Evolutionary conservation across 148 eudicot species (phyloP).

Genomic region (Camellia japonica): DNA sequence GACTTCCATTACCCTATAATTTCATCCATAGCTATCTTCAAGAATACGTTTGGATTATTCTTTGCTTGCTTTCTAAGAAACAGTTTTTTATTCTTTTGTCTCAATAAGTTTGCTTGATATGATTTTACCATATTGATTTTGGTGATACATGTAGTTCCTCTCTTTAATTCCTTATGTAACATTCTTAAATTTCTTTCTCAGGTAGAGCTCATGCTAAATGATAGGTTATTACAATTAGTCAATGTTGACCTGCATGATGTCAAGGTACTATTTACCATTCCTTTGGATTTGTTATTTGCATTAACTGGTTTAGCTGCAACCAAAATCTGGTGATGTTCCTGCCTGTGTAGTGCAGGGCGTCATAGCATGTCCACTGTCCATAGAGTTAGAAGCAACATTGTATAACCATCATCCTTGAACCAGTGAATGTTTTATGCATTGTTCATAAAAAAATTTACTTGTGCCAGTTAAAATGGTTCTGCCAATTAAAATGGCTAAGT

Average conservation of each 20-base stretch:
- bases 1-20: too few species aligned
- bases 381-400: slow-evolving; percentile 4
- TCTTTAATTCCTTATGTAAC: too few species aligned
- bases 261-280: slow-evolving; percentile 53
- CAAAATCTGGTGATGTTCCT: background rate
- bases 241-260: slow-evolving; percentile 75
- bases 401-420: slow-evolving; percentile 17
- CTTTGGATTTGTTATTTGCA: slow-evolving; percentile 11
- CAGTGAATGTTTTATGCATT: slow-evolving; percentile 1
- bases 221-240: slow-evolving; percentile 63
- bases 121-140: too few species aligned
- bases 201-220: slow-evolving; percentile 75
- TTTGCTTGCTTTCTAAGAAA: too few species aligned
- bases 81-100: too few species aligned
- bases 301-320: slow-evolving; percentile 2
- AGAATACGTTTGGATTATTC: too few species aligned
- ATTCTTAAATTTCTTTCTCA: slow-evolving; percentile 21
- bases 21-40: too few species aligned
- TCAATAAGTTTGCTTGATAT: too few species aligned
- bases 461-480: background rate
- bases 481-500: background rate
- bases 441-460: background rate
- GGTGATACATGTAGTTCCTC: too few species aligned
- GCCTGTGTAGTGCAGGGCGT: background rate
- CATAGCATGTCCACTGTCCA: background rate